These are phyloP conservation scores for Massarina eburnea DNA, from an alignment of 2,329 filamentous ascomycete species.

Conservation along the genomic window DNA sequence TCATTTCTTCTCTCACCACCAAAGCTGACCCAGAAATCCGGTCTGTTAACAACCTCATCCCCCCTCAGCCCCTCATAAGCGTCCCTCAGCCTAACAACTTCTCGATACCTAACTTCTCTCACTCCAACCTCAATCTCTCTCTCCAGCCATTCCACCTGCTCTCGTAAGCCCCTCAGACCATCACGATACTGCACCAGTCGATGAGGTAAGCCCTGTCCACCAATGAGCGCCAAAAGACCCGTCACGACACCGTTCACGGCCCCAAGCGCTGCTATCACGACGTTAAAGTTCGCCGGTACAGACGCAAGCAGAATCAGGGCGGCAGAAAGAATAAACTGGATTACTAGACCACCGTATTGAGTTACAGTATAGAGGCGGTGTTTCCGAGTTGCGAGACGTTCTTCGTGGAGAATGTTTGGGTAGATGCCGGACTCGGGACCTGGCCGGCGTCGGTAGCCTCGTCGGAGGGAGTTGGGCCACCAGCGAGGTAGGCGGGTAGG, in stretches of 20 bases:
- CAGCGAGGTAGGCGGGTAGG: constrained; percentile 6
- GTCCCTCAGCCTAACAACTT: constrained; percentile 38
- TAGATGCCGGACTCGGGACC: constrained; percentile 18
- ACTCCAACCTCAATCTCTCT: constrained; percentile 36
- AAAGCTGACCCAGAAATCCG: constrained; percentile 33
- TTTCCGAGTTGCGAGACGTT: constrained; percentile 6
- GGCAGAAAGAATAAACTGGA: constrained; percentile 37
- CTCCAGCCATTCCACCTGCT: constrained; percentile 40
- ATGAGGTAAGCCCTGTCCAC: constrained; percentile 41
- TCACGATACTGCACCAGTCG: constrained; percentile 36
- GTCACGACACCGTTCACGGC: constrained; percentile 37
- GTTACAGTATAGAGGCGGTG: constrained; percentile 32
- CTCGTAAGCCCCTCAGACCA: constrained; percentile 31
- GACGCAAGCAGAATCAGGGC: constrained; percentile 41
- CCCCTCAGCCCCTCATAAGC: constrained; percentile 33
- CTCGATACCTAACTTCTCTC: constrained; percentile 29
- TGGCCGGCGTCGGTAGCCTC: constrained; percentile 2
- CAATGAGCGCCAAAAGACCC: constrained; percentile 36
- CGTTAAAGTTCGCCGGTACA: constrained; percentile 22
- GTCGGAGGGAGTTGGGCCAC: constrained; percentile 8
- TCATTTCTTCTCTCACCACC: not conserved
- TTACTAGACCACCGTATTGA: constrained; percentile 30
- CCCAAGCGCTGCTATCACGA: constrained; percentile 12
- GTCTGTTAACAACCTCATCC: constrained; percentile 38
- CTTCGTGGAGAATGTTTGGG: constrained; percentile 14